Evolutionary conservation across 2,329 filamentous ascomycete genomes (phyloP), one percentile per base, ranked within the genome.

Genomic region (Talaromyces sp.): DNA sequence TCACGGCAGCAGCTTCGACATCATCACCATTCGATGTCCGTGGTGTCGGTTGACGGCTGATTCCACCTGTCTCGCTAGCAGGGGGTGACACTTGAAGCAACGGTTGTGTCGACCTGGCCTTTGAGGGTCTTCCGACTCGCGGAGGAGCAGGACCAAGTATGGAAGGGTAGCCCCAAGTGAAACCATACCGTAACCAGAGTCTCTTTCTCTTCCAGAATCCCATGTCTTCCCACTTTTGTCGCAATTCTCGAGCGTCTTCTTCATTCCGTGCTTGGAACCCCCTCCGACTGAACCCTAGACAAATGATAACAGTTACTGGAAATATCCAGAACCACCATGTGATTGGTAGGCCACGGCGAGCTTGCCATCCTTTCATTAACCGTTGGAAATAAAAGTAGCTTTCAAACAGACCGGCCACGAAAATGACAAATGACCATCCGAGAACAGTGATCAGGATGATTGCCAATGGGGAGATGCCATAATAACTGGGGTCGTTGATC

Each of bases 321-420:
- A 71, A 61, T 1, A 67, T 66, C 40, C 51, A 63, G 19, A 76
- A 64, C 10, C 69, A 68, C 74, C 74, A 76, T 58, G 68, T 73
- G 10, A 75, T 64, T 1, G 74, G 74, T 2, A 76, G 47, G 2
- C 74, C 74, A n/a, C 74, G 73, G 1, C 73, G 70, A 3, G 74
- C 72, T 54, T 75, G 73, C 74, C 73, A 75, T 58, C 74, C 74
- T 3, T 69, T 74, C 73, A 75, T 75, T 25, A 76, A 68, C 4
- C 73, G 72, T 56, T 73, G 72, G 67, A 75, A 76, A 19, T 73
- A 72, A 5, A 76, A 58, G 65, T 72, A 76, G 47, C 68, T 70
- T 59, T 76, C 74, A 29, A 75, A 64, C 45, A 75, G 69, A 29
- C 74, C 74, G 2, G 69, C 54, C 31, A 76, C 67, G 59, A 76